These are phyloP conservation scores for Lachancea sp. DNA, from an alignment of 805 yeast species.

Conservation along the genomic window DNA sequence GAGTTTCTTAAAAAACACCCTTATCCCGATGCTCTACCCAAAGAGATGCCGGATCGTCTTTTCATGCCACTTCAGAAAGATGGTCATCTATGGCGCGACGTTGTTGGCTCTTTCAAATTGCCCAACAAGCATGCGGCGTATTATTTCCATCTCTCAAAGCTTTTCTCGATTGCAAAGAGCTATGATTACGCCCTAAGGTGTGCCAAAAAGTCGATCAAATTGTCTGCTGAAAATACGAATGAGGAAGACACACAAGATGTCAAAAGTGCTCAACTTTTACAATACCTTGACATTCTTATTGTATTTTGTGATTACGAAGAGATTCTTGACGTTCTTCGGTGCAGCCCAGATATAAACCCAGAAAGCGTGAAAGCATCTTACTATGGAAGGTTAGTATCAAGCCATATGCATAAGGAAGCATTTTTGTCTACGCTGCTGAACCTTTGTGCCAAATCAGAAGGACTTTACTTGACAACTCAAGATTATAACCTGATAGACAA, in stretches of 20 bases:
- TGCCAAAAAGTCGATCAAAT: conserved; percentile 26
- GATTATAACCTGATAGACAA: conserved; percentile 26
- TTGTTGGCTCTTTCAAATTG: conserved; percentile 16
- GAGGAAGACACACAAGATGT: conserved; percentile 17
- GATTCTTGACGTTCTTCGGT: conserved; percentile 27
- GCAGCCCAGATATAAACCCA: conserved; percentile 22
- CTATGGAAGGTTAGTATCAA: conserved; percentile 16
- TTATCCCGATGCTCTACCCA: conserved; percentile 16
- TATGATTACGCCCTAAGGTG: conserved; percentile 22
- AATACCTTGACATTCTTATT: conserved; percentile 23
- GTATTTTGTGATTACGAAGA: conserved; percentile 25
- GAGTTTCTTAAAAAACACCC: conserved; percentile 24
- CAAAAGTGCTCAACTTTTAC: conserved; percentile 21
- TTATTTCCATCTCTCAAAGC: conserved; percentile 23
- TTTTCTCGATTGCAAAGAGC: conserved; percentile 19
- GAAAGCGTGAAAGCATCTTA: conserved; percentile 18
- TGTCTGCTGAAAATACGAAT: conserved; percentile 12
- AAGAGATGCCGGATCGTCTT: conserved; percentile 18
- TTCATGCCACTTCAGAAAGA: conserved; percentile 12
- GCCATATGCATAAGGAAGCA: conserved; percentile 12
- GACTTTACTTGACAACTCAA: conserved; percentile 15
- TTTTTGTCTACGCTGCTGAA: conserved; percentile 24
- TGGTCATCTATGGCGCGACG: conserved; percentile 19
- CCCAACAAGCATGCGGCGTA: conserved; percentile 17
- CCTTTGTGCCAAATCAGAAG: conserved; percentile 12